These are phyloP conservation scores for Oxytropis ochrocephala DNA, from an alignment of 306 rosid species.

Conservation along the genomic window DNA sequence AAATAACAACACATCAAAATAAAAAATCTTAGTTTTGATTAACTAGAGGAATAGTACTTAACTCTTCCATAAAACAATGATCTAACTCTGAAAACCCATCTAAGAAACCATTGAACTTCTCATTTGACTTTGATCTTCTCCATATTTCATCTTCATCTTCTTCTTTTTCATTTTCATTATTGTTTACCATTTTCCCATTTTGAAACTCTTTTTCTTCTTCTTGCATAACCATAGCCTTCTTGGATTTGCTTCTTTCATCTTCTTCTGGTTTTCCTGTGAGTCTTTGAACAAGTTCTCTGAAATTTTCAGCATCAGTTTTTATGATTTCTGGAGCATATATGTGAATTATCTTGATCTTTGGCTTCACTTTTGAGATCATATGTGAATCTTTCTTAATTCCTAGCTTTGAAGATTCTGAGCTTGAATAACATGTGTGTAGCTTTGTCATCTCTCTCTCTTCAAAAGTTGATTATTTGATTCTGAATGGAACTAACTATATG, in stretches of 20 bases:
- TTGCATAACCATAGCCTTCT: conserved; percentile 12
- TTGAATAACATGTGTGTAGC: conserved; percentile 18
- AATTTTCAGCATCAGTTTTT: conserved; percentile 45
- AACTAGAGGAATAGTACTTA: conserved; percentile 22
- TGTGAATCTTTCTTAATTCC: conserved; percentile 31
- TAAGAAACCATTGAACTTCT: conserved; percentile 34
- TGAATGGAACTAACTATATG: background rate
- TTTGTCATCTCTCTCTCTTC: conserved; percentile 36
- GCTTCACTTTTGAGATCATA: conserved; percentile 34
- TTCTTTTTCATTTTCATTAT: conserved; percentile 6
- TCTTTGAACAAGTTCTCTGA: conserved; percentile 49
- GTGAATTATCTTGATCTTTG: conserved; percentile 43
- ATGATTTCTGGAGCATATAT: conserved; percentile 45
- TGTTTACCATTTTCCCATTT: conserved; percentile 17
- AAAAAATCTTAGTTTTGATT: background rate
- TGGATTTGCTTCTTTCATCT: conserved; percentile 1
- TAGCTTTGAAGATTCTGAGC: conserved; percentile 26
- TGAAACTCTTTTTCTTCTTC: conserved; percentile 21
- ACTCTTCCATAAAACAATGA: conserved; percentile 35
- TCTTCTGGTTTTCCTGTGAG: conserved; percentile 43
- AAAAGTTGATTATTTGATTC: conserved; percentile 12
- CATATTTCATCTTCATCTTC: conserved; percentile 12
- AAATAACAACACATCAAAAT: conserved; percentile 9
- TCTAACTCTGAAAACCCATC: conserved; percentile 46
- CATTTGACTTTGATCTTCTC: conserved; percentile 30